Evolutionary conservation across 441 rosid species (phyloP).

Genomic region (Erodium texanum): DNA sequence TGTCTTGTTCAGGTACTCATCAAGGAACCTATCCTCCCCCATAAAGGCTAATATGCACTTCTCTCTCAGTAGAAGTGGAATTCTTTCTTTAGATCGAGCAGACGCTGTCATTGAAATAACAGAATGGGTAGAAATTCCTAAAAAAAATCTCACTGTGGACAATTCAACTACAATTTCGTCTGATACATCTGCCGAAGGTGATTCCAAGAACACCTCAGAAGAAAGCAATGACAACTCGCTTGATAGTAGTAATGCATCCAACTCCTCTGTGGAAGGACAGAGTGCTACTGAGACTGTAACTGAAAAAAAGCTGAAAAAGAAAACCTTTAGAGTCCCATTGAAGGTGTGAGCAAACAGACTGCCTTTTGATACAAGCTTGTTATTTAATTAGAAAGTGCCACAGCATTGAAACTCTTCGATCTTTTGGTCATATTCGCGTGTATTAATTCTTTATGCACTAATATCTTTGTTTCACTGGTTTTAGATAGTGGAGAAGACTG

Average conservation of each 20-base stretch:
- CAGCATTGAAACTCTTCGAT: no score
- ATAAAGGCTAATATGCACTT: constrained; percentile 88
- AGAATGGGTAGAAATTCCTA: constrained; percentile 95
- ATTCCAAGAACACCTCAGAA: constrained; percentile 37
- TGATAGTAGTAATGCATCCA: constrained; percentile 6
- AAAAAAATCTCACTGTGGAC: constrained; percentile 54
- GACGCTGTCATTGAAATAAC: constrained; percentile 89
- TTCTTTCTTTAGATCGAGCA: constrained; percentile 83
- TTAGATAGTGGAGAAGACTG: constrained; percentile 70
- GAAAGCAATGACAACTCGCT: constrained; percentile 41
- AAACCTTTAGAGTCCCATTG: constrained; percentile 73
- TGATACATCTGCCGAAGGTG: constrained; percentile 43
- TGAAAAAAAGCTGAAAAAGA: constrained; percentile 72
- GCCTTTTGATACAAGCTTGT: no score
- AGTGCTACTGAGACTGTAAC: constrained; percentile 38
- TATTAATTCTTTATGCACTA: neutral
- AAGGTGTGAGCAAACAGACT: constrained; percentile 60
- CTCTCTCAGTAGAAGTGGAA: constrained; percentile 87
- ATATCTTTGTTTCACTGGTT: constrained; percentile 14
- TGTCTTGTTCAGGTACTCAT: constrained; percentile 53
- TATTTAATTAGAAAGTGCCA: no score
- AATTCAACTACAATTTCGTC: constrained; percentile 48
- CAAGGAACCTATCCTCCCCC: constrained; percentile 83
- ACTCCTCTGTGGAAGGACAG: constrained; percentile 1
- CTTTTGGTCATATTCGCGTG: neutral